These are phyloP conservation scores for Volutella citrinella DNA, from an alignment of 2,329 filamentous ascomycete species.

Conservation along the genomic window DNA sequence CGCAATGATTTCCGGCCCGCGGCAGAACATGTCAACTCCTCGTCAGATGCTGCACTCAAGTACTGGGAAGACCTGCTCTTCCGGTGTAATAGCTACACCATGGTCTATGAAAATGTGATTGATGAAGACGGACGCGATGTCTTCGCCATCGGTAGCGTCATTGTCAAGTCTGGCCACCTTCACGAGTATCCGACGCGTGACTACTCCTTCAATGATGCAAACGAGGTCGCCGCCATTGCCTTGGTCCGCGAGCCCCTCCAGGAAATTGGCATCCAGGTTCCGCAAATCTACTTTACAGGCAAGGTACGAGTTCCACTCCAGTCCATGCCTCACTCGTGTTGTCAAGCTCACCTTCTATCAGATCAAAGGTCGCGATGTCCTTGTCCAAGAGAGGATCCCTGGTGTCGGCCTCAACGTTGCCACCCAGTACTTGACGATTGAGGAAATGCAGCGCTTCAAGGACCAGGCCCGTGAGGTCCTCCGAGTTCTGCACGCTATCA, in stretches of 20 bases:
- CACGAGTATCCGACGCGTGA: conserved; percentile 22
- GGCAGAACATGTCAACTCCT: conserved; percentile 22
- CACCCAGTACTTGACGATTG: conserved; percentile 32
- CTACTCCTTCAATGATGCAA: conserved; percentile 39
- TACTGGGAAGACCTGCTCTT: conserved; percentile 32
- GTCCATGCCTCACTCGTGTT: not conserved
- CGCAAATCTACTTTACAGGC: conserved; percentile 36
- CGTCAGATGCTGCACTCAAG: conserved; percentile 18
- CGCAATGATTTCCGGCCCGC: conserved; percentile 13
- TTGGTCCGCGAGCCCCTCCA: conserved; percentile 28
- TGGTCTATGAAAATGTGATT: conserved; percentile 28
- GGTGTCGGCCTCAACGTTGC: conserved; percentile 35
- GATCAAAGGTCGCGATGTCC: conserved; percentile 33
- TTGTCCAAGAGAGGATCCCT: conserved; percentile 37
- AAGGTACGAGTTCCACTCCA: conserved; percentile 26
- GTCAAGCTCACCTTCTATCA: conserved; percentile 14
- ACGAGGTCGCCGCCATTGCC: conserved; percentile 34
- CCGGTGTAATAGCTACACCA: conserved; percentile 25
- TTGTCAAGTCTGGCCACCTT: conserved; percentile 37
- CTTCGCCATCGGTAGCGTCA: conserved; percentile 39
- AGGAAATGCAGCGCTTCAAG: conserved; percentile 32
- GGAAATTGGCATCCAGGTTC: conserved; percentile 25
- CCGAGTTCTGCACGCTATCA: conserved; percentile 23
- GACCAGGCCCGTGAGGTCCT: conserved; percentile 33
- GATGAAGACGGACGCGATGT: conserved; percentile 36